phyloP scores from a whole-genome alignment of 2,329 filamentous ascomycete species.

The Scedosporium aurantiacum region DNA sequence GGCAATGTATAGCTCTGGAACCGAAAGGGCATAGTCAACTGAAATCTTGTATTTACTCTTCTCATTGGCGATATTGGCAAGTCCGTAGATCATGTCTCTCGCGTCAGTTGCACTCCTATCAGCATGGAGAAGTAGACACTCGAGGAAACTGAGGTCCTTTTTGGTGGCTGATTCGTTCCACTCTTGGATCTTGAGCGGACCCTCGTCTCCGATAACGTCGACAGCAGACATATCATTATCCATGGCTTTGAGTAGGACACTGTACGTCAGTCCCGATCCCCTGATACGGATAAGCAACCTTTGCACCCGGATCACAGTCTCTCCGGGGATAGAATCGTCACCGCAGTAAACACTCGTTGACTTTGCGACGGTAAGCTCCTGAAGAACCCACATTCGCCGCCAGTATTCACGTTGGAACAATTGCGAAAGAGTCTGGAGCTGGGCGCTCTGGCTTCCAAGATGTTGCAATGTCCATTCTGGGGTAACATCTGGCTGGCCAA shows the following conservation, averaged over 20 bases:
- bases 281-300: background rate
- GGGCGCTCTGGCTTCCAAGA: background rate
- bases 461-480: background rate
- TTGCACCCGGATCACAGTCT: background rate
- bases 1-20: background rate
- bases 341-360: background rate
- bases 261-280: background rate
- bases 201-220: background rate
- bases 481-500: background rate
- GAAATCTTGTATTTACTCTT: background rate
- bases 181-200: background rate
- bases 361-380: background rate
- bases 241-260: background rate
- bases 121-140: background rate
- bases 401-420: background rate
- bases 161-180: background rate
- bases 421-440: background rate
- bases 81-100: background rate
- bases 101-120: background rate
- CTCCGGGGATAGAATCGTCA: background rate
- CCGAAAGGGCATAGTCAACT: background rate
- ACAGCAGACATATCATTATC: background rate
- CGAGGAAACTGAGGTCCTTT: background rate
- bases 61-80: background rate
- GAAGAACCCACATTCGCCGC: background rate